Evolutionary conservation across 495 filamentous ascomycete species (phyloP).

Genomic region (Chaetomium tenue): DNA sequence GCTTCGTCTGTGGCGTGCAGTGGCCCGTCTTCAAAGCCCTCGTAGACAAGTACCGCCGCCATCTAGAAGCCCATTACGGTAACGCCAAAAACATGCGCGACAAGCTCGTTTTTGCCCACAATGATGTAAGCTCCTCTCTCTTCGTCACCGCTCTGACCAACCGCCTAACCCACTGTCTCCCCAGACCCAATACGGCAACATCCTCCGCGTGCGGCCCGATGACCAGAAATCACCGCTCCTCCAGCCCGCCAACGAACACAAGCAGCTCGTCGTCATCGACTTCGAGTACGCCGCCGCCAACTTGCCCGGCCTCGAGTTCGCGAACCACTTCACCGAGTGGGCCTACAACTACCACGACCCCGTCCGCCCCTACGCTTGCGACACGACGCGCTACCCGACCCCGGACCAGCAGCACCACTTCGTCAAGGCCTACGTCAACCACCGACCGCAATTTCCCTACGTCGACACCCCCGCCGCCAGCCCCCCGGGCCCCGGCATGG

Average conservation of each 20-base stretch:
- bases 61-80: slow-evolving; percentile 70
- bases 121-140: slow-evolving; percentile 67
- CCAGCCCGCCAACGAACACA: slow-evolving; percentile 85
- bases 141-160: neutral
- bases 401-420: slow-evolving; percentile 79
- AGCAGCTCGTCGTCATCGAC: slow-evolving; percentile 93
- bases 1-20: slow-evolving; percentile 77
- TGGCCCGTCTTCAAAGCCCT: slow-evolving; percentile 76
- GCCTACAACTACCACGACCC: slow-evolving; percentile 93
- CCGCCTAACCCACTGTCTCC: slow-evolving; percentile 4
- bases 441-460: slow-evolving; percentile 58
- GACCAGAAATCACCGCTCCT: slow-evolving; percentile 82
- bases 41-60: slow-evolving; percentile 74
- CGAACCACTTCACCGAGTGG: slow-evolving; percentile 99
- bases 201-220: slow-evolving; percentile 81
- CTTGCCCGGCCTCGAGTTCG: slow-evolving; percentile 82
- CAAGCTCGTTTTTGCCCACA: slow-evolving; percentile 89
- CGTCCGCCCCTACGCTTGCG: slow-evolving; percentile 60
- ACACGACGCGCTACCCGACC: slow-evolving; percentile 69
- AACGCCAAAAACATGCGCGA: slow-evolving; percentile 63
- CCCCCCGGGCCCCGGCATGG: slow-evolving; percentile 9
- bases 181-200: slow-evolving; percentile 97
- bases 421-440: slow-evolving; percentile 80
- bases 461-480: slow-evolving; percentile 4
- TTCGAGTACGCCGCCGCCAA: slow-evolving; percentile 98